phyloP scores from a whole-genome alignment of 331 rosid genomes.

The Rosa hybrid region DNA sequence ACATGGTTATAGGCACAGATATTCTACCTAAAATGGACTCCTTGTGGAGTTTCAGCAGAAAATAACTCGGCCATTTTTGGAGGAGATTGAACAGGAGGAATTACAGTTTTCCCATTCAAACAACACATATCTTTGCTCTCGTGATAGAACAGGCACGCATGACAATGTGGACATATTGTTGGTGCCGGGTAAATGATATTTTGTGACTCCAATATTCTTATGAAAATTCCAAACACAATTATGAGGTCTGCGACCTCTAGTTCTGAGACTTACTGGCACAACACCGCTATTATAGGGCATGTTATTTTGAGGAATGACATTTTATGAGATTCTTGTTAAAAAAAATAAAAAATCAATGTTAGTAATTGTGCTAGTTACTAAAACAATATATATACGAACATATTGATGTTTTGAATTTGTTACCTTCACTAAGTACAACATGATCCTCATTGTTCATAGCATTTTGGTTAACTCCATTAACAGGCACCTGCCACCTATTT shows the following conservation, averaged over 20 bases:
- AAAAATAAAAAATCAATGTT: no score
- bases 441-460: no score
- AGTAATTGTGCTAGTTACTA: no score
- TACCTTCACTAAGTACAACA: no score
- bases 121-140: neutral
- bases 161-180: neutral
- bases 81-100: neutral
- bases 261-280: neutral
- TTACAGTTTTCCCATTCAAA: neutral
- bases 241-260: neutral
- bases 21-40: neutral
- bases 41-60: neutral
- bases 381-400: no score
- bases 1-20: neutral
- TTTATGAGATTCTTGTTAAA: no score
- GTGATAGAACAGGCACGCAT: neutral
- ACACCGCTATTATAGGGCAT: neutral
- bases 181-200: neutral
- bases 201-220: neutral
- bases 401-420: no score
- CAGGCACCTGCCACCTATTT: no score
- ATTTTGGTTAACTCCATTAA: no score
- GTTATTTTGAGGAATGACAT: no score
- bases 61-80: neutral
- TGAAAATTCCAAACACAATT: neutral